phyloP scores from a whole-genome alignment of 768 basidiomycete species.

The Tulasnella sp. region DNA sequence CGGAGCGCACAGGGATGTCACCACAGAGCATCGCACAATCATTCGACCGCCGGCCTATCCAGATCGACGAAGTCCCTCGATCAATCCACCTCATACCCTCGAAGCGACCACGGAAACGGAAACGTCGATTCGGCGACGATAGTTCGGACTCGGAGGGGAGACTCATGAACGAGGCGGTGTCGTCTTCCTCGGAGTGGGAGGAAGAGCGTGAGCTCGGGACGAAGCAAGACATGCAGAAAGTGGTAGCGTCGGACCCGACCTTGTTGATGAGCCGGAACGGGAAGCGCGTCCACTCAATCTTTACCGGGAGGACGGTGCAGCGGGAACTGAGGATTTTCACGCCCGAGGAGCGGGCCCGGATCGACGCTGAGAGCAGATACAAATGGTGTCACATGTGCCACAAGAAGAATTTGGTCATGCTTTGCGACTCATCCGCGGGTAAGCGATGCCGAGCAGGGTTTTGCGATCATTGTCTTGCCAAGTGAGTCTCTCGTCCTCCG shows the following conservation, averaged over 20 bases:
- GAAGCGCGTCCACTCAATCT: background rate
- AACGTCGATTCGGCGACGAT: background rate
- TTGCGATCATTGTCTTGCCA: constrained; percentile 2
- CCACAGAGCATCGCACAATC: background rate
- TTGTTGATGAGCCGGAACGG: background rate
- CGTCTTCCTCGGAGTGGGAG: background rate
- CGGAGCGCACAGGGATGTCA: background rate
- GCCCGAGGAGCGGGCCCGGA: background rate
- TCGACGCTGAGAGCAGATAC: background rate
- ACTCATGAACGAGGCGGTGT: background rate
- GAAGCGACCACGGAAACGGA: background rate
- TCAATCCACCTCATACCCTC: background rate
- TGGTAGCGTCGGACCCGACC: background rate
- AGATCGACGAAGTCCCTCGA: background rate
- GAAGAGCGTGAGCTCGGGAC: background rate
- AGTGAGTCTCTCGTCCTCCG: background rate
- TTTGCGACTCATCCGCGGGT: background rate
- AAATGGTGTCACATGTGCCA: constrained; percentile 9
- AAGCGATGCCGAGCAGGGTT: background rate
- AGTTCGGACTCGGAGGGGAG: background rate
- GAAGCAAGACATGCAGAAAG: background rate
- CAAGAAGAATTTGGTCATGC: background rate
- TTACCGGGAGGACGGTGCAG: background rate
- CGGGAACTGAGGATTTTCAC: background rate
- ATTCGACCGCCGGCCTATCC: background rate